Base-by-base conservation (phyloP, 148 eudicot species). In the Rhododendron griersonianum region DNA sequence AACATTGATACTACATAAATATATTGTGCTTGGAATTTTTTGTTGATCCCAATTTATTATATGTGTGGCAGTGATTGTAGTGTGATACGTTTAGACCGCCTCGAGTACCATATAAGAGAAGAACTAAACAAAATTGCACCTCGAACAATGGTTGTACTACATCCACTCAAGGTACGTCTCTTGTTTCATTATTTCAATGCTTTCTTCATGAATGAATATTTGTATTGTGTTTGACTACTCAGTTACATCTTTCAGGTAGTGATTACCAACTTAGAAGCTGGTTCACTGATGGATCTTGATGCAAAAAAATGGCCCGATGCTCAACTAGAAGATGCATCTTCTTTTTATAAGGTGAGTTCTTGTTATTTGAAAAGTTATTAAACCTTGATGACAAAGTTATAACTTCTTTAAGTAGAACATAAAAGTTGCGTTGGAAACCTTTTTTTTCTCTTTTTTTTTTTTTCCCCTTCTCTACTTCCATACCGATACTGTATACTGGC, bases 261-360 rank as follows among this genome's bases (percentile, higher is more conserved):
- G 79, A 95, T 97, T 86, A 95, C 99, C 67, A 97, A 97, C 89
- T 90, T 97, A 81, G 98, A 93, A 74, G 92, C 92, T 73, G 93
- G 93, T 59, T 85, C 90, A 78, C 90, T 93, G 23, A 93, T 91
- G 89, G 91, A 95, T 69, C 93, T 94, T 85, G 95, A 95, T 93
- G 99, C 98, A 10, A 95, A 93, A 93, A 97, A 87, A 91, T 97
- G 99, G 99, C 99, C 99, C 45, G 95, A 95, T 88, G 96, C 98
- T 88, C 98, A 80, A 84, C 75, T 89, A 45, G 94, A 93, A 86
- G 99, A 95, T 71, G 67, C 90, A 16, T 91, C 98, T 79, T 92
- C 98, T 44, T 82, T 87, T 41, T 95, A 97, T 90, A 97, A 95
- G 96, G 98, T 97, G 57, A 69, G n/a, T 33, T 63, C 47, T 61